phyloP scores from a whole-genome alignment of 1,284 basidiomycete genomes.

The Ceratobasidium sp. region DNA sequence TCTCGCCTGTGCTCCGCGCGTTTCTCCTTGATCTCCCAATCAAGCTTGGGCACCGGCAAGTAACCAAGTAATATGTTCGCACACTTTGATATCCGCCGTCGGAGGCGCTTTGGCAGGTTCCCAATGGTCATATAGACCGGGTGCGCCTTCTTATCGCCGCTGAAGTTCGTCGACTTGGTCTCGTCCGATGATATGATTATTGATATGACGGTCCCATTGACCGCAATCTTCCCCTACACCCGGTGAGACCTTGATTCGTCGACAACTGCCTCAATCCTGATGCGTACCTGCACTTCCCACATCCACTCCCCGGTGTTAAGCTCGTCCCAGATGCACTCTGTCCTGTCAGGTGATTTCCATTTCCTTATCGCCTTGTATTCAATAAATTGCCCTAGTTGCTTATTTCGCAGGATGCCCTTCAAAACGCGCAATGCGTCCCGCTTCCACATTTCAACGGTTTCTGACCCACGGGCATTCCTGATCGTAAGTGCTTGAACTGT shows the following conservation, averaged over 20 bases:
- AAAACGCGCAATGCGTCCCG: constrained; percentile 54
- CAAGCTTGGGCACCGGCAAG: constrained; percentile 16
- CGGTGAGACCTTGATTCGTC: neutral
- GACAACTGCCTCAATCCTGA: too few species aligned
- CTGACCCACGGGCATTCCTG: constrained; percentile 45
- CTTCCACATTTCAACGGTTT: constrained; percentile 55
- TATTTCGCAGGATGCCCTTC: constrained; percentile 52
- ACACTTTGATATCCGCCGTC: constrained; percentile 6
- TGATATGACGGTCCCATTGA: constrained; percentile 22
- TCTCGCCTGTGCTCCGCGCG: neutral
- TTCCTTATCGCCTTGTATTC: neutral
- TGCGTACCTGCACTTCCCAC: constrained; percentile 43
- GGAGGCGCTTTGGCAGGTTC: constrained; percentile 45
- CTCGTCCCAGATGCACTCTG: constrained; percentile 13
- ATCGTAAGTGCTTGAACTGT: constrained; percentile 33
- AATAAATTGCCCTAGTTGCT: constrained; percentile 16
- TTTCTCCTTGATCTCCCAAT: constrained; percentile 11
- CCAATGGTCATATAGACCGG: constrained; percentile 46
- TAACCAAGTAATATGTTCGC: constrained; percentile 45
- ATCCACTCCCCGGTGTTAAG: constrained; percentile 36
- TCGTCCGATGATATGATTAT: constrained; percentile 45
- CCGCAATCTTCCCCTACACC: neutral
- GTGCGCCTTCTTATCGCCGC: constrained; percentile 45
- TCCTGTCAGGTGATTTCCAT: neutral
- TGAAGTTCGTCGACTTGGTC: constrained; percentile 36